A percentile compares a stretch with the other conserved stretches of the same genome.
These are phyloP conservation scores for Cystobasidium sp. DNA, from an alignment of 1,284 basidiomycete species.

Conservation along the genomic window DNA sequence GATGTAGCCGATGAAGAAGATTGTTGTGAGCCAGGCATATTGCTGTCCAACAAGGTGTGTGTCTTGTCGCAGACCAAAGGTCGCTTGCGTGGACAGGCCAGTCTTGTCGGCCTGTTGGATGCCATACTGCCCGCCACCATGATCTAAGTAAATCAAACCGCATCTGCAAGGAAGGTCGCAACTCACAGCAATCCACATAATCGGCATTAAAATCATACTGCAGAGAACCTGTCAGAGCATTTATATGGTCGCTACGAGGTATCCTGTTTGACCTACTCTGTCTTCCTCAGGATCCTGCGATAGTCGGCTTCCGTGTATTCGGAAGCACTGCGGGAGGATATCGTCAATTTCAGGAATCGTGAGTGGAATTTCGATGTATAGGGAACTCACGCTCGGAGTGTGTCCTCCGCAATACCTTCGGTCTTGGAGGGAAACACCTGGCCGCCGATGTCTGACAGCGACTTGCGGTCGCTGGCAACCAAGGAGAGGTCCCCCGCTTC, in stretches of 20 bases:
- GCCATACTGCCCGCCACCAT: conserved; percentile 48
- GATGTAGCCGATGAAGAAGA: conserved; percentile 53
- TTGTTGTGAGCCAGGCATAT: conserved; percentile 54
- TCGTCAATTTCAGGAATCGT: background rate
- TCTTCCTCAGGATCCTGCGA: conserved; percentile 30
- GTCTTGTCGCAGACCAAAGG: conserved; percentile 53
- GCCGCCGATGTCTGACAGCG: conserved; percentile 11
- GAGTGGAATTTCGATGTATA: background rate
- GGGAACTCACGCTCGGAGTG: conserved; percentile 15
- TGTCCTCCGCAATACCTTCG: conserved; percentile 29
- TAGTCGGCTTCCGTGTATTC: conserved; percentile 36
- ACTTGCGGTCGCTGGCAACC: conserved; percentile 11
- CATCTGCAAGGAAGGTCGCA: background rate
- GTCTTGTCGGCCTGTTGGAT: conserved; percentile 56
- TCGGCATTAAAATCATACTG: conserved; percentile 40
- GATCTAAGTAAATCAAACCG: background rate
- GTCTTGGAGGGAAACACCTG: conserved; percentile 5
- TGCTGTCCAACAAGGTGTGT: conserved; percentile 54
- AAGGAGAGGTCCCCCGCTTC: background rate
- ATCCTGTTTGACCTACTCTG: conserved; percentile 1
- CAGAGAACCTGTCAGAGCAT: background rate
- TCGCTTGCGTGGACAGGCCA: conserved; percentile 49
- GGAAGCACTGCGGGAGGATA: conserved; percentile 1
- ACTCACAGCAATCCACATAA: conserved; percentile 52
- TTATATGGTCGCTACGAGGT: background rate